These are phyloP conservation scores for Penicillium mononematosum DNA, from an alignment of 495 filamentous ascomycete genomes.

Conservation along the genomic window DNA sequence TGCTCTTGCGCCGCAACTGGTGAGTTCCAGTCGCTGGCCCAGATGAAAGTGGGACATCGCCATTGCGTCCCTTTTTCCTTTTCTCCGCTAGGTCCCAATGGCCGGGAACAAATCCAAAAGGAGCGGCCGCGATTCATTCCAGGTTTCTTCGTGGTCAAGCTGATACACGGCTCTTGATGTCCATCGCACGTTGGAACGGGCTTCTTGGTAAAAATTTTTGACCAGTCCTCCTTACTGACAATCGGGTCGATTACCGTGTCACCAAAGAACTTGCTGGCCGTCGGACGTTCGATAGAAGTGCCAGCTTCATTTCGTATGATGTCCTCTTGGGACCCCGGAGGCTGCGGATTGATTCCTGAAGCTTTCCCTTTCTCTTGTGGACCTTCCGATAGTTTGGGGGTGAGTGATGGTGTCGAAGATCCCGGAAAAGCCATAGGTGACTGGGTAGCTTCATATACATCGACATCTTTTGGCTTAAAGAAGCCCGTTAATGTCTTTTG, in stretches of 20 bases:
- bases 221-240: conserved; percentile 78
- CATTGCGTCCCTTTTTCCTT: conserved; percentile 82
- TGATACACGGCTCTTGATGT: conserved; percentile 83
- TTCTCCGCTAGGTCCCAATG: conserved; percentile 75
- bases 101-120: conserved; percentile 84
- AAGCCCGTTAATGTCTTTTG: conserved; percentile 83
- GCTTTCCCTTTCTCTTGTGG: background rate
- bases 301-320: background rate
- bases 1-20: conserved; percentile 14
- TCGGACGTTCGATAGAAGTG: background rate
- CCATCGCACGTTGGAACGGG: conserved; percentile 72
- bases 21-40: conserved; percentile 79
- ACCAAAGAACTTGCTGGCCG: conserved; percentile 6
- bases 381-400: background rate
- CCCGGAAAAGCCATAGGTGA: background rate
- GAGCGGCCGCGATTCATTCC: conserved; percentile 79
- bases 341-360: background rate
- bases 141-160: conserved; percentile 76
- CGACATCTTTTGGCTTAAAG: conserved; percentile 56
- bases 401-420: background rate
- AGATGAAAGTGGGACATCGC: conserved; percentile 86
- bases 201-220: conserved; percentile 76
- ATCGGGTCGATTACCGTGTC: conserved; percentile 64
- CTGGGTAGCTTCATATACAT: background rate
- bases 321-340: background rate